These are phyloP conservation scores for Rhypophila decipiens DNA, from an alignment of 495 filamentous ascomycete genomes.

Conservation along the genomic window DNA sequence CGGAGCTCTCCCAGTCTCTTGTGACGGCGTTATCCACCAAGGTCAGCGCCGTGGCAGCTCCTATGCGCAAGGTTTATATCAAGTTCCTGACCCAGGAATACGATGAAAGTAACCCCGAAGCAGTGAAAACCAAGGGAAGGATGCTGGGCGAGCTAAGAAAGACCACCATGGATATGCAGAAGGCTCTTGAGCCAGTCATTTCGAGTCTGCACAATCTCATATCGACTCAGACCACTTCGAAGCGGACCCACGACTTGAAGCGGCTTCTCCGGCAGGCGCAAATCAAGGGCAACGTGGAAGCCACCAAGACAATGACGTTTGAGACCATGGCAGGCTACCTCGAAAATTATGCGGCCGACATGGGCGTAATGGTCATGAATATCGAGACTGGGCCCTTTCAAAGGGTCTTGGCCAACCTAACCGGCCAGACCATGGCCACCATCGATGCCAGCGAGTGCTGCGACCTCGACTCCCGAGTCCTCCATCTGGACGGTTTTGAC, in stretches of 20 bases:
- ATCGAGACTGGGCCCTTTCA: neutral
- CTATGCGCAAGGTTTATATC: neutral
- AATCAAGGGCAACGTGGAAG: neutral
- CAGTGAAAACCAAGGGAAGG: neutral
- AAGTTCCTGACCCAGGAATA: neutral
- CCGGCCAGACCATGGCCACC: neutral
- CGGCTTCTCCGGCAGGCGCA: neutral
- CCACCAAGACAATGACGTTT: neutral
- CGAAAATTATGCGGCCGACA: neutral
- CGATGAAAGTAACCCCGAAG: neutral
- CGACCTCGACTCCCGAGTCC: neutral
- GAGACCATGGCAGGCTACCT: neutral
- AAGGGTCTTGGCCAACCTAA: neutral
- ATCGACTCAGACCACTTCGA: neutral
- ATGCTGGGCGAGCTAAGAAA: neutral
- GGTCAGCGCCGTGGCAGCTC: neutral
- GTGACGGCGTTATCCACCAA: neutral
- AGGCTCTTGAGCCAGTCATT: neutral
- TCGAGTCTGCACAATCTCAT: neutral
- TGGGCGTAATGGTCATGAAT: neutral
- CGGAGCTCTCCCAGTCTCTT: neutral
- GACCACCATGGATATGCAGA: neutral
- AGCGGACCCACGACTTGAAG: neutral
- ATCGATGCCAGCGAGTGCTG: neutral
- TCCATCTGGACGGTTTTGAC: neutral